These are phyloP conservation scores for Nakaseomyces bracarensis DNA, from an alignment of 1,139 yeast species.

Conservation along the genomic window DNA sequence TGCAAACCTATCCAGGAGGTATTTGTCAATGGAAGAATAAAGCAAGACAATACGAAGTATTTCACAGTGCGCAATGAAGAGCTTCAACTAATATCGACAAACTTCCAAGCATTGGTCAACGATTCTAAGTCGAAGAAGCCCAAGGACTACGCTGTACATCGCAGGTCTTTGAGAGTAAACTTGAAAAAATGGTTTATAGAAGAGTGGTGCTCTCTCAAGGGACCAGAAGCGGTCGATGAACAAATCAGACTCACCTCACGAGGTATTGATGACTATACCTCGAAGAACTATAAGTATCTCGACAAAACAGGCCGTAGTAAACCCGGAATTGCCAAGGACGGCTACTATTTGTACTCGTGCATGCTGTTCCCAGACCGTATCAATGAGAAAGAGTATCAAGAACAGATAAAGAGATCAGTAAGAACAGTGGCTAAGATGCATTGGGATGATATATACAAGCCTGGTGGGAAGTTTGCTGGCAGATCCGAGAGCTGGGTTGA, in stretches of 20 bases:
- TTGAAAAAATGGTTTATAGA: slow-evolving; percentile 33
- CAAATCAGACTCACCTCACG: slow-evolving; percentile 2
- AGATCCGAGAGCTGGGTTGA: slow-evolving; percentile 25
- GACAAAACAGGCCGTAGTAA: slow-evolving; percentile 14
- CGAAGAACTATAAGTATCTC: slow-evolving; percentile 8
- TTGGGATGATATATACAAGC: slow-evolving; percentile 16
- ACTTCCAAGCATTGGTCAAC: slow-evolving; percentile 10
- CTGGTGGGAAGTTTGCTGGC: slow-evolving; percentile 6
- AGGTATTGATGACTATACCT: slow-evolving; percentile 7
- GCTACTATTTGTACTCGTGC: slow-evolving; percentile 40
- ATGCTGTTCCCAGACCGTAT: slow-evolving; percentile 35
- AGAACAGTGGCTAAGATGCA: slow-evolving; percentile 24
- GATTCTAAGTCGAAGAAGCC: slow-evolving; percentile 32
- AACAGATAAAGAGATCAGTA: slow-evolving; percentile 32
- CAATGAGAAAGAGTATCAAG: slow-evolving; percentile 32
- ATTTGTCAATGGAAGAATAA: slow-evolving; percentile 23
- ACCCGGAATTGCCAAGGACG: slow-evolving; percentile 34
- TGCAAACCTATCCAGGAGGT: slow-evolving; percentile 25
- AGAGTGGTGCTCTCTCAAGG: slow-evolving; percentile 24
- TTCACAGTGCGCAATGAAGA: slow-evolving; percentile 8
- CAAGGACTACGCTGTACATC: slow-evolving; percentile 35
- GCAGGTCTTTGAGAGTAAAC: slow-evolving; percentile 37
- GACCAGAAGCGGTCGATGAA: slow-evolving; percentile 19
- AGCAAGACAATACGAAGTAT: slow-evolving; percentile 7
- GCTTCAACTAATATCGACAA: slow-evolving; percentile 8